Evolutionary conservation across 257 asterid species (phyloP), one percentile per base, ranked within the genome.

Genomic region (Solanum arcanum): DNA sequence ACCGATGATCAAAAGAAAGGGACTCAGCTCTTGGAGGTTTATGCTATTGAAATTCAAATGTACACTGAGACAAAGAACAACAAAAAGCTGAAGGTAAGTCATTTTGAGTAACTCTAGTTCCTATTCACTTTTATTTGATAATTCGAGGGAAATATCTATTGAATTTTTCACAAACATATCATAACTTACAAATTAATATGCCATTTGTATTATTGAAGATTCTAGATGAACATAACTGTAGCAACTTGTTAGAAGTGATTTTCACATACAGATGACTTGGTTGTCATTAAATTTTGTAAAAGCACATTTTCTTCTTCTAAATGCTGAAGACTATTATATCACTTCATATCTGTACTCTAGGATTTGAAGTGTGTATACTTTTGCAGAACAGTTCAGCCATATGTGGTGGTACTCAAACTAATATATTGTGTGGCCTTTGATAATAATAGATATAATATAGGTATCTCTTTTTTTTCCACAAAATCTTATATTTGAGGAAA

Each of bases 1-100:
- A 91, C 95, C 18, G 99, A 97, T 92, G 99, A 97, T 91, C 98
- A 95, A 93, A 97, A 95, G 94, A 97, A 97, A 89, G 99, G 99
- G 82, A 97, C 99, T 47, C 99, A 95, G 70, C 84, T 97, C 88
- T 62, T 97, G 92, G 99, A 97, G 94, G 98, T 97, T 27, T 97
- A 97, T 90, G 99, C 99, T 69, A 92, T 97, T 91, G 99, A 97
- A 92, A 95, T 97, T 88, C 99, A 97, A 91, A 94, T 97, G 98
- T 94, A 95, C 92, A 97, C 98, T 0, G 98, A 95, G 93, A 97
- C 99, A 75, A 97, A 97, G 90, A 95, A 97, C 94, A 97, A 97
- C 94, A 97, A 95, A 88, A 95, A 95, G 89, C 93, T 97, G 88
- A 97, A 97, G 99, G 99, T 94, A 62, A 74, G 84, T 83, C 66